Conservation (phyloP, 2,329 filamentous ascomycete species). For the Pyricularia sp. region DNA sequence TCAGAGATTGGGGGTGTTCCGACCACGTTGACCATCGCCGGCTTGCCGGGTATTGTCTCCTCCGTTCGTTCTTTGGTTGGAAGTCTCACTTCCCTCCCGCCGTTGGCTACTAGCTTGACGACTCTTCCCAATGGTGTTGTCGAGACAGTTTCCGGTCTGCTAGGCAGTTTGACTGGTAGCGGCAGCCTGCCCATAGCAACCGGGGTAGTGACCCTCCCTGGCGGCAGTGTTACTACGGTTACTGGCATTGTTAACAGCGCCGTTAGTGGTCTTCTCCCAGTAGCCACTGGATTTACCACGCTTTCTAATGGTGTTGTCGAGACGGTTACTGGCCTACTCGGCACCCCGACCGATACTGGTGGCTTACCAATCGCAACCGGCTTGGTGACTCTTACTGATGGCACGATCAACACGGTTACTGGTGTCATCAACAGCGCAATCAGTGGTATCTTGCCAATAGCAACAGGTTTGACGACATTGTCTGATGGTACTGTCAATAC, state of each 20-base stretch:
- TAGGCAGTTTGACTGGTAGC: neutral
- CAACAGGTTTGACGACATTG: neutral
- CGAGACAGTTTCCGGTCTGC: neutral
- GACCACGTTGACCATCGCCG: too few relatives aligned
- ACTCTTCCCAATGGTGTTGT: neutral
- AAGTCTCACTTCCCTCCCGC: neutral
- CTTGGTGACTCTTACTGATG: neutral
- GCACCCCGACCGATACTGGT: neutral
- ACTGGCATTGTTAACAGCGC: neutral
- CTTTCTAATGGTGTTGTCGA: neutral
- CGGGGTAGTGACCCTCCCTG: neutral
- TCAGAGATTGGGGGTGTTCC: too few relatives aligned
- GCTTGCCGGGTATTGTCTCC: too few relatives aligned
- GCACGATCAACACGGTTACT: neutral
- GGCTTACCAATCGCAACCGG: neutral
- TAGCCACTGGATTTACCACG: neutral
- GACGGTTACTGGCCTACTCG: neutral
- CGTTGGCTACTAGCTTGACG: neutral
- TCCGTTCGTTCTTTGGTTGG: neutral
- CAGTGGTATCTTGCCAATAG: neutral
- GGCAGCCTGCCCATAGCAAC: neutral
- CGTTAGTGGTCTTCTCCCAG: neutral
- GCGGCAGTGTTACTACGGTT: neutral
- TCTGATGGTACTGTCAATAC: neutral
- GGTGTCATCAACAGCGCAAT: neutral